Evolutionary conservation across 768 basidiomycete species (phyloP).

Genomic region (Rhodosporidiobolus sp.): DNA sequence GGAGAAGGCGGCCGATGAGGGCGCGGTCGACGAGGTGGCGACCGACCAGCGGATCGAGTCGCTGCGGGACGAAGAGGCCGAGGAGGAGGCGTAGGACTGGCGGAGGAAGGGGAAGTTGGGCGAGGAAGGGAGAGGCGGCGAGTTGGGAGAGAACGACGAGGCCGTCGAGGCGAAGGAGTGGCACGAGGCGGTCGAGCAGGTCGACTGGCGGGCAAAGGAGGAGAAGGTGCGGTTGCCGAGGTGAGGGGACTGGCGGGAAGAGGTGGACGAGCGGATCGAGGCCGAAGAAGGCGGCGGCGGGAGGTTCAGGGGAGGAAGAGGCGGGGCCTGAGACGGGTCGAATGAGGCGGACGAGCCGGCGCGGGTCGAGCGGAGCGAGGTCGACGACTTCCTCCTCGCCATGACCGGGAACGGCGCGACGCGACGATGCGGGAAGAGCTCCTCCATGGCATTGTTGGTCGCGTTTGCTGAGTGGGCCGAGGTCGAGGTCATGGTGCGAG

Average conservation of each 20-base stretch:
- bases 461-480: background rate
- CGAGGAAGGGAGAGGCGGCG: background rate
- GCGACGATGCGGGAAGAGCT: slow-evolving; percentile 20
- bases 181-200: slow-evolving; percentile 9
- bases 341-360: background rate
- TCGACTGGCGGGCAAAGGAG: slow-evolving; percentile 26
- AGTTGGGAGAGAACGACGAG: background rate
- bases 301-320: background rate
- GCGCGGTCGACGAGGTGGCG: slow-evolving; percentile 35
- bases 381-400: slow-evolving; percentile 9
- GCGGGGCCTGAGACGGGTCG: background rate
- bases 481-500: background rate
- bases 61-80: slow-evolving; percentile 8
- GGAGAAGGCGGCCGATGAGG: slow-evolving; percentile 14
- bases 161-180: slow-evolving; percentile 1
- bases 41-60: slow-evolving; percentile 35
- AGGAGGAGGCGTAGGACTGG: slow-evolving; percentile 9
- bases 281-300: background rate
- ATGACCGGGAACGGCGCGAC: slow-evolving; percentile 28
- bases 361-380: background rate
- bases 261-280: background rate
- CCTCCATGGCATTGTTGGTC: background rate
- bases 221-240: slow-evolving; percentile 25
- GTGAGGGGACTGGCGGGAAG: background rate
- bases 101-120: slow-evolving; percentile 3